Evolutionary conservation across 345 rosid species (phyloP).

Genomic region (Nasturtium officinale): DNA sequence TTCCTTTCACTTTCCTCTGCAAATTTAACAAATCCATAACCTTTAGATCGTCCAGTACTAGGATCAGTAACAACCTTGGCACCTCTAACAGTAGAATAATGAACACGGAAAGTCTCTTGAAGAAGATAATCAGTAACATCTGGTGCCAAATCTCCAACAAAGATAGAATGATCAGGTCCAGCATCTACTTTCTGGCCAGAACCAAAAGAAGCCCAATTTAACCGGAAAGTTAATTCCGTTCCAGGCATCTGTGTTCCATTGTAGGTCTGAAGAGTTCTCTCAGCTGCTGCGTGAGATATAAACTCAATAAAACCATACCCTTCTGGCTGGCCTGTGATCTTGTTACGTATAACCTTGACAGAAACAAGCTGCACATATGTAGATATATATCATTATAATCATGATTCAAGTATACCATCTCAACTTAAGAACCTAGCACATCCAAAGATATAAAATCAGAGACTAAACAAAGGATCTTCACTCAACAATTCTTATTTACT

Average conservation of each 20-base stretch:
- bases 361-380: constrained; percentile 65
- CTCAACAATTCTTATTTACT: constrained; percentile 5
- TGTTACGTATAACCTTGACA: constrained; percentile 90
- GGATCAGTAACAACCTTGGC: constrained; percentile 99
- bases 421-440: constrained; percentile 1
- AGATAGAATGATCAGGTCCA: constrained; percentile 94
- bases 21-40: constrained; percentile 96
- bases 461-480: not conserved
- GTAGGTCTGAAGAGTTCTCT: constrained; percentile 76
- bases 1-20: constrained; percentile 89
- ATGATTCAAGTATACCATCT: constrained; percentile 5
- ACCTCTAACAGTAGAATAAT: constrained; percentile 87
- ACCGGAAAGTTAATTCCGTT: constrained; percentile 74
- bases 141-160: constrained; percentile 93
- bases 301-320: constrained; percentile 97
- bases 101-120: constrained; percentile 89
- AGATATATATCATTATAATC: not conserved
- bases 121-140: constrained; percentile 92
- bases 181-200: constrained; percentile 85
- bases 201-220: constrained; percentile 99
- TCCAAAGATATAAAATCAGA: not conserved
- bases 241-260: constrained; percentile 95
- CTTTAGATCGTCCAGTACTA: constrained; percentile 93
- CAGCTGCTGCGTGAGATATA: constrained; percentile 85
- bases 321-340: constrained; percentile 92